A percentile compares a stretch with the other conserved stretches of the same genome.
These are phyloP conservation scores for Boletus tomentosulus DNA, from an alignment of 768 basidiomycete species.

Conservation along the genomic window DNA sequence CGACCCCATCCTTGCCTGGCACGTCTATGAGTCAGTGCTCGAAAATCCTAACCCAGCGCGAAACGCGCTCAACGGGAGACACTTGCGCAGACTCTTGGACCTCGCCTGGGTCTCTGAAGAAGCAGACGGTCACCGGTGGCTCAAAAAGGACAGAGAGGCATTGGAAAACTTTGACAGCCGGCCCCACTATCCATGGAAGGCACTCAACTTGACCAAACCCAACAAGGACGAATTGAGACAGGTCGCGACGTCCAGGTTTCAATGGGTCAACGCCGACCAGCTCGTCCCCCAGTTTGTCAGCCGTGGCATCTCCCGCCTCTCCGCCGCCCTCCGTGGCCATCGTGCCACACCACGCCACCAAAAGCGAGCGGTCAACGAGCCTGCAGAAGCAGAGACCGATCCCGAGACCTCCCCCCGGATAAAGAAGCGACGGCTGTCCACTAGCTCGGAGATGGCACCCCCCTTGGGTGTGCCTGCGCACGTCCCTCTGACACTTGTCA, in stretches of 20 bases:
- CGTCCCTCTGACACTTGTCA: conserved; percentile 20
- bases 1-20: conserved; percentile 29
- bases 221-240: conserved; percentile 23
- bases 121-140: conserved; percentile 23
- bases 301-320: conserved; percentile 18
- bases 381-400: conserved; percentile 1
- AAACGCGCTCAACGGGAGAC: conserved; percentile 18
- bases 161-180: conserved; percentile 24
- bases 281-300: conserved; percentile 23
- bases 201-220: conserved; percentile 21
- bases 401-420: conserved; percentile 14
- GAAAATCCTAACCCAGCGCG: conserved; percentile 17
- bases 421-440: conserved; percentile 27
- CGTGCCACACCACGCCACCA: conserved; percentile 10
- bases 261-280: conserved; percentile 30
- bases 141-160: conserved; percentile 22
- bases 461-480: conserved; percentile 2
- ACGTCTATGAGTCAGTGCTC: conserved; percentile 27
- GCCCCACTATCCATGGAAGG: conserved; percentile 26
- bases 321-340: conserved; percentile 12
- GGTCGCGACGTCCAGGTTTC: conserved; percentile 27
- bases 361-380: conserved; percentile 20
- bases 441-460: background rate
- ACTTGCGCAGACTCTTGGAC: conserved; percentile 28
- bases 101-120: conserved; percentile 26